Evolutionary conservation across 2,329 filamentous ascomycete genomes (phyloP), one percentile per base, ranked within the genome.

Genomic region (Pseudodiploospora longispora): DNA sequence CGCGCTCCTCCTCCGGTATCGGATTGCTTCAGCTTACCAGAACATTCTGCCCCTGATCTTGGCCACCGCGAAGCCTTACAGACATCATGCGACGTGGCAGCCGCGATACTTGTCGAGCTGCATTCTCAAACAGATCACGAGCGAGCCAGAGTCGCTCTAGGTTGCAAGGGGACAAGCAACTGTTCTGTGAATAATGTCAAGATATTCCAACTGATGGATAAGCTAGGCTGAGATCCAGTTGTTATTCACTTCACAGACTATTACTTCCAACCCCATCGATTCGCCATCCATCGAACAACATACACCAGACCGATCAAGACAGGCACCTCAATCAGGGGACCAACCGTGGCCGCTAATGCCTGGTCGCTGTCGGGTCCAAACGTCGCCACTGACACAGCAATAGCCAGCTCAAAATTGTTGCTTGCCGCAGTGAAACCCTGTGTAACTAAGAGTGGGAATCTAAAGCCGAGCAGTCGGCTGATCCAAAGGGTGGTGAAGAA

Each of bases 341-440:
- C 87, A 1, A 94, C 87, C 0, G 88, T 94, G 6, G 84, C 74
- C 1, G 88, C 87, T 38, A 95, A 67, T 0, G 87, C 88, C 63
- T 95, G 82, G 41, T 88, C 80, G 55, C 85, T 91, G 36, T 83
- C 68, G 0, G 83, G 74, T 0, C 88, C 88, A 63, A 85, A 95
- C 0, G 83, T 83, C 0, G 87, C 83, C 3, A 94, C 82, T 0
- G 85, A 85, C 0, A 95, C 88, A 0, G 87, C 87, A 64, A 95
- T 95, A 0, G 89, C 87, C 27, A 95, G 68, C 68, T 95, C 89
- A 57, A 95, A 95, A 59, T 95, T 95, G 59, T 95, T 95, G 61
- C 88, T 94, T 1, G 86, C 85, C 0, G 87, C 89, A 0, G 86
- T 94, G 55, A 95, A 91, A 57, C 85, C 88, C 65, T 94, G 87